Conservation (phyloP, 441 rosid genomes). For the Pelargonium citronellum region DNA sequence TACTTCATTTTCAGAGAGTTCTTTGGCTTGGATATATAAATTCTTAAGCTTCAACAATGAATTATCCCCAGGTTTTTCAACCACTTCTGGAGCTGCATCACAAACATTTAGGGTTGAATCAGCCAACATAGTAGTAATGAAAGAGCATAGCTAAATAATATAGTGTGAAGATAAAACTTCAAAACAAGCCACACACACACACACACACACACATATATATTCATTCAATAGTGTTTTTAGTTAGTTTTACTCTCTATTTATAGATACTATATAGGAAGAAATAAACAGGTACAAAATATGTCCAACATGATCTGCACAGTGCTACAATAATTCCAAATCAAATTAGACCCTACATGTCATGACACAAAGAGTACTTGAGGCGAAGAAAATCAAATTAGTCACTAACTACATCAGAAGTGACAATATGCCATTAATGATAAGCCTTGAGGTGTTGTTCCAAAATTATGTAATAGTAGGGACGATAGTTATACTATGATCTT, state of each 20-base stretch:
- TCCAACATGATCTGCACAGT: neutral
- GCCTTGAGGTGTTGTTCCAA: neutral
- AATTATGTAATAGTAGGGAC: neutral
- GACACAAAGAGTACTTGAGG: neutral
- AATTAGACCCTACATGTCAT: neutral
- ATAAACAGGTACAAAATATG: neutral
- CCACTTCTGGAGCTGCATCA: slow-evolving; percentile 80
- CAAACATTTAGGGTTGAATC: slow-evolving; percentile 19
- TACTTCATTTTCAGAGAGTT: slow-evolving; percentile 79
- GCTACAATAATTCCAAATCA: neutral
- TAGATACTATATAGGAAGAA: neutral
- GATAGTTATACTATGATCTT: neutral
- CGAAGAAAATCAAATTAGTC: too few species aligned
- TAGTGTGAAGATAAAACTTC: neutral
- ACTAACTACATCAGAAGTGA: too few species aligned
- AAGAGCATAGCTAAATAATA: slow-evolving; percentile 11
- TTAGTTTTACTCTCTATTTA: neutral
- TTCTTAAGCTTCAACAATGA: slow-evolving; percentile 58
- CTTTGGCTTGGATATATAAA: slow-evolving; percentile 68
- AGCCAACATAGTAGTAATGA: slow-evolving; percentile 4
- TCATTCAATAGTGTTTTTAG: neutral
- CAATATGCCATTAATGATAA: neutral
- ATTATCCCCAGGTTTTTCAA: slow-evolving; percentile 84
- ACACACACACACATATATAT: neutral
- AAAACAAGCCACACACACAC: neutral